A percentile compares a stretch with the other conserved stretches of the same genome.
phyloP scores from a whole-genome alignment of 495 filamentous ascomycete genomes.

The Aspergillus campestris region DNA sequence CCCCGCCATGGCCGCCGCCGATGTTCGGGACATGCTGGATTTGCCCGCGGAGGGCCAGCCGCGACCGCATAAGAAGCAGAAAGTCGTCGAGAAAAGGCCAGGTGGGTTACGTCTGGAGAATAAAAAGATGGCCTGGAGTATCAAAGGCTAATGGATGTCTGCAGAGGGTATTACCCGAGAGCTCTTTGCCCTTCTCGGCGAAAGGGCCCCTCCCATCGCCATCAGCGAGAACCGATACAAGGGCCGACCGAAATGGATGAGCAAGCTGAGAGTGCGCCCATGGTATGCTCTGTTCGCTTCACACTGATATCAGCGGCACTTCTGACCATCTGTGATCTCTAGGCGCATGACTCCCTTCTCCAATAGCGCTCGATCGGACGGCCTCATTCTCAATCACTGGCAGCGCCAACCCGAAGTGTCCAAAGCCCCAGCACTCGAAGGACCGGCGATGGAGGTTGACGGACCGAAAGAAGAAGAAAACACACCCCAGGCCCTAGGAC shows the following conservation, averaged over 20 bases:
- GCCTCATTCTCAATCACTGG: conserved; percentile 63
- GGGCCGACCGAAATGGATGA: conserved; percentile 50
- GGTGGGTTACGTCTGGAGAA: conserved; percentile 29
- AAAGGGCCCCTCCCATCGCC: conserved; percentile 60
- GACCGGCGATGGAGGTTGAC: conserved; percentile 35
- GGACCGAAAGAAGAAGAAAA: conserved; percentile 33
- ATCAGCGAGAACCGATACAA: conserved; percentile 60
- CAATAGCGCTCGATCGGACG: conserved; percentile 48
- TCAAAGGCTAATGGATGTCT: conserved; percentile 16
- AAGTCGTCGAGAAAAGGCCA: conserved; percentile 59
- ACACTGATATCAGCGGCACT: not conserved
- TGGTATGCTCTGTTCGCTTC: conserved; percentile 31
- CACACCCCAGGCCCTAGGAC: conserved; percentile 16
- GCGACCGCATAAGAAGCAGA: conserved; percentile 69
- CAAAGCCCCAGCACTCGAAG: conserved; percentile 32
- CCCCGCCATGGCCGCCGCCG: conserved; percentile 60
- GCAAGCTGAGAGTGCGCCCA: conserved; percentile 43
- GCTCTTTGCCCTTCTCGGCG: conserved; percentile 55
- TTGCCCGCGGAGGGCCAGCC: conserved; percentile 57
- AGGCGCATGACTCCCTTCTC: conserved; percentile 50
- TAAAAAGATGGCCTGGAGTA: conserved; percentile 22
- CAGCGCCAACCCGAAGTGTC: conserved; percentile 33
- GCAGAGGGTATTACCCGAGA: conserved; percentile 68
- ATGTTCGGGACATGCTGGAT: conserved; percentile 87
- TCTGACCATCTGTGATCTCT: not conserved